Evolutionary conservation across 805 yeast species (phyloP), one percentile per base, ranked within the genome.

Genomic region (Kuraishia molischiana): DNA sequence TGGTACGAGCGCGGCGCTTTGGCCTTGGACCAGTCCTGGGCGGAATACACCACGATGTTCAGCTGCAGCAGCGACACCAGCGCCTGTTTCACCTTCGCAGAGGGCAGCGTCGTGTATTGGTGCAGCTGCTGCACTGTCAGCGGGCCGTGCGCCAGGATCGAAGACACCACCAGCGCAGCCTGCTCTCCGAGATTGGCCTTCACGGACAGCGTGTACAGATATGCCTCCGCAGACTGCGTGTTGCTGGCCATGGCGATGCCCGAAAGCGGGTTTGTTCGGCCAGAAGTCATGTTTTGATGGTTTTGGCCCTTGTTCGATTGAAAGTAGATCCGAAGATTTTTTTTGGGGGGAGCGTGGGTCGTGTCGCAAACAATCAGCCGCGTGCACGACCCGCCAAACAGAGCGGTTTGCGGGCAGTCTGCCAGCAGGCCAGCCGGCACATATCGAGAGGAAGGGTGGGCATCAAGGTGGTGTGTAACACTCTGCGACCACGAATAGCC

Each of bases 41-140:
- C 38, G 28, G 39, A 45, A 50, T 76, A 76, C 19, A 69, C 69
- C 8, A 85, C 77, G 55, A 95, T 82, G 41, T 83, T 74, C 44
- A 85, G 64, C 57, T 90, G 96, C 30, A 89, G 67, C 49, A 90
- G 61, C 5, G 89, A 73, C 4, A 85, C 94, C 32, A 90, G 62
- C 0, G 83, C 66, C 24, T 79, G 72, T 45, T 78, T 78, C 15
- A 85, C 74, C 11, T 69, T 58, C 11, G 70, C 54, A 0, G 62
- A 38, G 1, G 79, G 70, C 35, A 82, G 52, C 6, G 61, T 57
- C 2, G 79, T 62, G 37, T 60, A 58, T 20, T 58, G 53, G 32
- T 69, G 54, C 18, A 87, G 47, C 35, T 83, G 86, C 19, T 54
- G 56, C 2, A 79, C 65, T 0, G 74, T 68, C 26, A 79, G 59